A percentile compares a stretch with the other conserved stretches of the same genome.
These are phyloP conservation scores for Dactylellina cionopaga DNA, from an alignment of 2,329 filamentous ascomycete species.

Conservation along the genomic window DNA sequence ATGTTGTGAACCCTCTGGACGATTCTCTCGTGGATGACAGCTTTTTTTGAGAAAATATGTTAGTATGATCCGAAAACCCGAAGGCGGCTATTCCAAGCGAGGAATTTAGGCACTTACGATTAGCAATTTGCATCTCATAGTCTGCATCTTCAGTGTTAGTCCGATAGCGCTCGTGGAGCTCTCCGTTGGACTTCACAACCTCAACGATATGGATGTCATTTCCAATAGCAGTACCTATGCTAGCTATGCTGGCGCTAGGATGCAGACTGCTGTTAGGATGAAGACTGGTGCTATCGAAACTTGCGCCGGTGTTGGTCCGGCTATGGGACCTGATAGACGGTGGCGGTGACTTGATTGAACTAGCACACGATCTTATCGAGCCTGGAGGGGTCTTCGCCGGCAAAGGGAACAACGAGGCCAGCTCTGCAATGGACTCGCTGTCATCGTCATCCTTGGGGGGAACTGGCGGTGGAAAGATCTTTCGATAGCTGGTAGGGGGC, in stretches of 20 bases:
- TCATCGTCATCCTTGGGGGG: constrained; percentile 34
- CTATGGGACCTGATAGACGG: constrained; percentile 34
- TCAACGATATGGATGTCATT: constrained; percentile 42
- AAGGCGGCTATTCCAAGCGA: too few species aligned
- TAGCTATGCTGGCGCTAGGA: too few species aligned
- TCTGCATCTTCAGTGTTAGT: constrained; percentile 26
- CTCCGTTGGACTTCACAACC: constrained; percentile 39
- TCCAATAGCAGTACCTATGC: constrained; percentile 3
- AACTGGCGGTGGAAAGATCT: constrained; percentile 21
- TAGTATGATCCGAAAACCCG: neutral
- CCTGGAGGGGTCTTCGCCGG: constrained; percentile 40
- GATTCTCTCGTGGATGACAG: constrained; percentile 42
- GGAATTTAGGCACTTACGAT: constrained; percentile 25
- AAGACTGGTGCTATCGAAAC: constrained; percentile 17
- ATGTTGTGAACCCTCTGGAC: constrained; percentile 32
- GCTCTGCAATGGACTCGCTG: constrained; percentile 42
- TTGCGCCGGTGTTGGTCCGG: constrained; percentile 27
- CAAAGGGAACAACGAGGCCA: constrained; percentile 40
- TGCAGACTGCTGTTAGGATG: too few species aligned
- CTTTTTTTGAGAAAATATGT: neutral
- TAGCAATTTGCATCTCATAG: neutral
- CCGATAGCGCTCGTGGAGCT: constrained; percentile 43
- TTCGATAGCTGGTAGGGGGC: constrained; percentile 32
- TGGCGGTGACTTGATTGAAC: constrained; percentile 25
- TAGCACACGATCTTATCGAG: constrained; percentile 33